These are phyloP conservation scores for Eucalyptus microcorys DNA, from an alignment of 345 rosid genomes.

Conservation along the genomic window DNA sequence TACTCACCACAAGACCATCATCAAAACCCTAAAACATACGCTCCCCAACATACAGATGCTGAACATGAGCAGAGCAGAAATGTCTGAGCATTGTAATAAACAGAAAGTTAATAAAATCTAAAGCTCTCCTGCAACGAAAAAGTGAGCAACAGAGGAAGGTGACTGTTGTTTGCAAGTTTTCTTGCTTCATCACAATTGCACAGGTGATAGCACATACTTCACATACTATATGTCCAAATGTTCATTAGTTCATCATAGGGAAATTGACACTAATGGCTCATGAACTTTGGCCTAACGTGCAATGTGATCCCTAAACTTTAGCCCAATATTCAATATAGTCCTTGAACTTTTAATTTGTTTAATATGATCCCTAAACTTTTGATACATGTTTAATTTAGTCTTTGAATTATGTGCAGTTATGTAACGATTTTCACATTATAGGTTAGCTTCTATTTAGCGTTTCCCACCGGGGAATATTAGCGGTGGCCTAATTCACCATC, in stretches of 20 bases:
- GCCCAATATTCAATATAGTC: accelerated
- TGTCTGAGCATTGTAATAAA: not conserved
- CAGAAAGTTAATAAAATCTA: not conserved
- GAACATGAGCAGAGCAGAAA: not conserved
- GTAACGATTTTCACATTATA: not conserved
- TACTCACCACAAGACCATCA: constrained; percentile 58
- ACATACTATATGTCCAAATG: not conserved
- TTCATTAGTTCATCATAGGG: too few relatives aligned
- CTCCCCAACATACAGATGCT: not conserved
- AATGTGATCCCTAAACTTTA: too few relatives aligned
- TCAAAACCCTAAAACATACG: not conserved
- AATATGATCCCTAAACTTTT: accelerated
- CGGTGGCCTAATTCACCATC: constrained; percentile 56
- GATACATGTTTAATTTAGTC: too few relatives aligned
- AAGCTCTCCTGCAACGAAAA: not conserved
- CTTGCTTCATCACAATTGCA: not conserved
- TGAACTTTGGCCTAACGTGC: accelerated
- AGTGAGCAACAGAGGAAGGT: not conserved
- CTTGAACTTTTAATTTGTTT: accelerated
- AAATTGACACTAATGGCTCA: too few relatives aligned
- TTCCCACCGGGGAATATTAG: constrained; percentile 51
- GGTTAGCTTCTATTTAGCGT: constrained; percentile 5
- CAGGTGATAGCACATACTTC: not conserved
- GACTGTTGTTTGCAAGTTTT: not conserved
- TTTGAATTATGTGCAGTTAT: not conserved